Percentiles rank a stretch among this genome's conserved stretches.
Conservation (phyloP, 1,284 basidiomycete genomes). For the Ganoderma multipileum region DNA sequence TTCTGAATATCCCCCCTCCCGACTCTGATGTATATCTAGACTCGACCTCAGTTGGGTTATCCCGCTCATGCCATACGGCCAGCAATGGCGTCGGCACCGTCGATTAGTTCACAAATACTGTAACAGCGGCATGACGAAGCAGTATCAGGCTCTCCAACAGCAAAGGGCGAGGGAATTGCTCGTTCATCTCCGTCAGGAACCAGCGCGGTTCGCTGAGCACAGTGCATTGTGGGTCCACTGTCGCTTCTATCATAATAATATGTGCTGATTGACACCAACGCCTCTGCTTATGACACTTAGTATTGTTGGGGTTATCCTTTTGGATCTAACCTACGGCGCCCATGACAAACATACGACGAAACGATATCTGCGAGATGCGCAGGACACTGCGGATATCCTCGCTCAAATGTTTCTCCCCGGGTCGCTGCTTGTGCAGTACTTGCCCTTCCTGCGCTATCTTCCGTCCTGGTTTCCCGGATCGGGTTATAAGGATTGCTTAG, state of each 20-base stretch:
- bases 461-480: neutral
- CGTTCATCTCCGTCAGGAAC: neutral
- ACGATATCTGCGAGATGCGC: neutral
- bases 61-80: slow-evolving; percentile 44
- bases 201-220: neutral
- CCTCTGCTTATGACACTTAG: neutral
- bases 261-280: too few species aligned
- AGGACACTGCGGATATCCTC: neutral
- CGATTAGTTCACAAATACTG: slow-evolving; percentile 39
- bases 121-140: neutral
- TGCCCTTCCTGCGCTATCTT: neutral
- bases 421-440: neutral
- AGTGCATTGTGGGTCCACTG: neutral
- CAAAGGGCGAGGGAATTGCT: neutral
- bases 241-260: too few species aligned
- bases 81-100: slow-evolving; percentile 48
- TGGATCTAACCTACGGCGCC: neutral
- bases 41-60: slow-evolving; percentile 46
- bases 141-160: neutral
- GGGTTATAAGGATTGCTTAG: neutral
- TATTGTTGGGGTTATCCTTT: neutral
- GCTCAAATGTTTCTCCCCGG: neutral
- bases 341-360: neutral
- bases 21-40: slow-evolving; percentile 32
- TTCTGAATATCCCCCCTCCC: neutral